Base-by-base conservation (phyloP, 768 basidiomycete genomes). In the Lentinula edodes region DNA sequence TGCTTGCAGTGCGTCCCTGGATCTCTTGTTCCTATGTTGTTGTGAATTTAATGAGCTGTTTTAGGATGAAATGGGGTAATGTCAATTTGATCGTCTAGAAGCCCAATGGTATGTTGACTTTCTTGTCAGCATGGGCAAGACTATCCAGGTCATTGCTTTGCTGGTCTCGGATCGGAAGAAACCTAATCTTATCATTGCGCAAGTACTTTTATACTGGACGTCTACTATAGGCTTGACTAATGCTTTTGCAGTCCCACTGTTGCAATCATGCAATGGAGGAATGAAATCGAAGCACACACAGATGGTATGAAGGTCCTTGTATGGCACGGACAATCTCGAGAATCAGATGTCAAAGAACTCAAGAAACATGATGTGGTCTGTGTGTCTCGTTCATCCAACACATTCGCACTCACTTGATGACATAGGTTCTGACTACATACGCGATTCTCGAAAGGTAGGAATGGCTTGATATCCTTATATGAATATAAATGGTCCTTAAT, bases 101-200 rank as follows among this genome's bases (percentile, higher is more conserved):
- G 36, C 12, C 46, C 18, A 9, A 20, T 28, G 3, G 28, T 59
- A 39, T 10, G 53, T 61, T 61, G 35, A 65, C 64, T 43, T n/a
- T 16, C 8, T 41, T 55, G 46, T 15, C 64, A 89, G 90, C 18
- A 93, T 95, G 92, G 91, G 90, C 13, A 94, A 95, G 74, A 99
- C 96, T 0, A 98, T 99, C 62, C 97, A 99, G 70, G 93, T 95
- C 65, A 95, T 99, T 54, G 83, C 95, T 0, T 80, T 98, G 42
- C 80, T 99, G 41, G 85, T 95, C 5, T 85, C 89, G 1, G 92
- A 95, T 67, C 71, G 81, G 52, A 75, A 79, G 63, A 89, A 85
- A 70, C 94, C 95, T 2, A 96, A 95, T 66, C 82, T 99, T 20
- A 92, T 99, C 36, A 82, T 99, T 34, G 97, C 97, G 90, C 92